A percentile compares a stretch with the other conserved stretches of the same genome.
These are phyloP conservation scores for Cladosporium sp. DNA, from an alignment of 2,329 filamentous ascomycete species.

Conservation along the genomic window DNA sequence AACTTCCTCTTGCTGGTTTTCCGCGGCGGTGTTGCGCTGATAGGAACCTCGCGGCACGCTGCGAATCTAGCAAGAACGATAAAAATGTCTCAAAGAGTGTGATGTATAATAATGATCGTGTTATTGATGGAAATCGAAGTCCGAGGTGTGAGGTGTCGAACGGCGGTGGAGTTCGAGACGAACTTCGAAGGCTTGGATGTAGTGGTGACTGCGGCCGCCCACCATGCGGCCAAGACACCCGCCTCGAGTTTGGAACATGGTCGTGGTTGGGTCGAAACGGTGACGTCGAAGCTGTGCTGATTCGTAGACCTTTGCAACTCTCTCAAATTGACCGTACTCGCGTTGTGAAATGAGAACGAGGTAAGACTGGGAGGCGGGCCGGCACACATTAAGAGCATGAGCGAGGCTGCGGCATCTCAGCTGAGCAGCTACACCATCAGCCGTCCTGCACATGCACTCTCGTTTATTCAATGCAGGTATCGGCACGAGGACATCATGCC, in stretches of 20 bases:
- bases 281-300: neutral
- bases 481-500: neutral
- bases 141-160: neutral
- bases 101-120: neutral
- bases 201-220: neutral
- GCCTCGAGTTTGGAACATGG: neutral
- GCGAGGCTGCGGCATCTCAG: neutral
- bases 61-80: neutral
- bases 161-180: neutral
- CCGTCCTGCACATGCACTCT: neutral
- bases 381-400: neutral
- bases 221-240: neutral
- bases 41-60: no score
- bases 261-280: neutral
- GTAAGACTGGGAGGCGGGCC: neutral
- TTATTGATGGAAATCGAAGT: neutral
- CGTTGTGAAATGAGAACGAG: no score
- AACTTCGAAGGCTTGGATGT: neutral
- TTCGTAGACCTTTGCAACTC: neutral
- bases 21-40: neutral
- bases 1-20: neutral
- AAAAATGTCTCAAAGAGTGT: neutral
- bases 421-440: neutral
- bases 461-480: neutral
- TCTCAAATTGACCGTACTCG: neutral